A percentile compares a stretch with the other conserved stretches of the same genome.
These are phyloP conservation scores for Desmodesmus armatus DNA, from an alignment of 139 green algal genomes.

Conservation along the genomic window DNA sequence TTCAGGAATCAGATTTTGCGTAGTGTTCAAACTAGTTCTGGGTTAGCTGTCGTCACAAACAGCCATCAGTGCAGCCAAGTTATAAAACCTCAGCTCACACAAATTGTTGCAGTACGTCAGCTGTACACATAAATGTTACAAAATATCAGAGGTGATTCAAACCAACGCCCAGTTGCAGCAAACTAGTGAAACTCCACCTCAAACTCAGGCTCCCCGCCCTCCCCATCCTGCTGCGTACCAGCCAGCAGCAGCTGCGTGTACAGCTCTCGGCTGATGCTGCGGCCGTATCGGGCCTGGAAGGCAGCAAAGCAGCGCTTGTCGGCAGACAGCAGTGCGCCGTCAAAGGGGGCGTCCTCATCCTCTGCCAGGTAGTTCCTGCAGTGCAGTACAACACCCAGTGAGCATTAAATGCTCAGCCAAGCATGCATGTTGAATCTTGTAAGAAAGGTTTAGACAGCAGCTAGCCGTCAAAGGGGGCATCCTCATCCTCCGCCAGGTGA, in stretches of 20 bases:
- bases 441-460: too few relatives aligned
- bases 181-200: neutral
- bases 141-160: neutral
- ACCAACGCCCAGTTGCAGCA: neutral
- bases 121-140: neutral
- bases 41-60: too few relatives aligned
- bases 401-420: too few relatives aligned
- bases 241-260: slow-evolving; percentile 14
- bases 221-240: neutral
- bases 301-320: neutral
- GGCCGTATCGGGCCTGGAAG: neutral
- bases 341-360: slow-evolving; percentile 30
- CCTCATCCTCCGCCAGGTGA: neutral
- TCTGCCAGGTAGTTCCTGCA: neutral
- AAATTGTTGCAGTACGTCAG: neutral
- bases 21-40: too few relatives aligned
- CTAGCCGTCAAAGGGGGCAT: neutral
- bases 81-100: neutral
- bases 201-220: neutral
- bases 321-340: slow-evolving; percentile 33
- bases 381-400: neutral
- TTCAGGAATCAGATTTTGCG: too few relatives aligned
- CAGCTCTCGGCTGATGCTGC: neutral
- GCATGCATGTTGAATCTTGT: too few relatives aligned
- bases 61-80: neutral